Conservation (phyloP, 1,284 basidiomycete genomes). For the Psilocybe mexicana region DNA sequence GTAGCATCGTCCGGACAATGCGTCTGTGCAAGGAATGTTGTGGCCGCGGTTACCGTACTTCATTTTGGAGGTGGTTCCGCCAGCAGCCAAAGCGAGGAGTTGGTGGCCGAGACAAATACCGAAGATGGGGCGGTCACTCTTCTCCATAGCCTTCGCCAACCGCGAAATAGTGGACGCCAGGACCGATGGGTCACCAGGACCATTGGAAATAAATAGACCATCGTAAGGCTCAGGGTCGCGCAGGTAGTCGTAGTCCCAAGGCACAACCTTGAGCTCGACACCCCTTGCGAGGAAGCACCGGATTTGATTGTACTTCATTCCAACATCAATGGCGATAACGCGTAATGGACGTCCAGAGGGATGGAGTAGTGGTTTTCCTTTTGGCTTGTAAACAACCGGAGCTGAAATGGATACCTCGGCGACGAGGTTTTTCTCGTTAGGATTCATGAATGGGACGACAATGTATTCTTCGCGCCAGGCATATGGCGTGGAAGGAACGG, state of each 20-base stretch:
- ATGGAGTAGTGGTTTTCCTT: conserved; percentile 63
- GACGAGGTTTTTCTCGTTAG: conserved; percentile 91
- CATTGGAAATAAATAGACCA: conserved; percentile 97
- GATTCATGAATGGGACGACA: conserved; percentile 85
- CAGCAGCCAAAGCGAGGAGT: conserved; percentile 92
- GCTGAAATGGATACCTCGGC: conserved; percentile 79
- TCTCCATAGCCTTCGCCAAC: conserved; percentile 73
- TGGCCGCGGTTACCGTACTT: conserved; percentile 99
- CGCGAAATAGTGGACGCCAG: conserved; percentile 75
- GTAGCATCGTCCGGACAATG: conserved; percentile 94
- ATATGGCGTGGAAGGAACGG: conserved; percentile 55
- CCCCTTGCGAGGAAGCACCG: conserved; percentile 94
- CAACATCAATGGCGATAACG: conserved; percentile 92
- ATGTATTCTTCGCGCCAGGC: conserved; percentile 84
- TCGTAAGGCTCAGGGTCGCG: conserved; percentile 81
- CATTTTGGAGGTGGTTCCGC: conserved; percentile 96
- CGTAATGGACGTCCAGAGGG: conserved; percentile 82
- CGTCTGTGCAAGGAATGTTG: conserved; percentile 97
- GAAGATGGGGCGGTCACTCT: conserved; percentile 86
- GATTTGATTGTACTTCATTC: conserved; percentile 99
- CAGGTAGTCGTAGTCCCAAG: conserved; percentile 95
- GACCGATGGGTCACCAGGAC: conserved; percentile 95
- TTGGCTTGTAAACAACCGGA: conserved; percentile 74
- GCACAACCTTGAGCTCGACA: conserved; percentile 95
- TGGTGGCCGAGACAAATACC: conserved; percentile 99